Base-by-base conservation (phyloP, 495 filamentous ascomycete genomes). In the Xylaria bambusicola region DNA sequence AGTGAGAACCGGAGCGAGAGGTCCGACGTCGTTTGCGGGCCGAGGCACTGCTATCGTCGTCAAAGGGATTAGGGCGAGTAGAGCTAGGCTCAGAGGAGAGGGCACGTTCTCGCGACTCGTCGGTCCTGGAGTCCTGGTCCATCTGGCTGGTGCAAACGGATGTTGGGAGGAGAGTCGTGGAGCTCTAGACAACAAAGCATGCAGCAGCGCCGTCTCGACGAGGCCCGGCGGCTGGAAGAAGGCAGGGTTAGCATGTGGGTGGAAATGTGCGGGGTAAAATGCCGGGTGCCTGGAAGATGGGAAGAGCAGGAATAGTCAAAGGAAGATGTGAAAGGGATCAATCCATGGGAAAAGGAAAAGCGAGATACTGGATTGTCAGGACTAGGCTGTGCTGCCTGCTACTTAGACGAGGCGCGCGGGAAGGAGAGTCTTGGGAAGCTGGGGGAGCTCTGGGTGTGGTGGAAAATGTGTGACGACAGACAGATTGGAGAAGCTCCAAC, bases 71-170 rank as follows among this genome's bases (percentile, higher is more conserved):
- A 38, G 77, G 76, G 54, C 81, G 78, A 64, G 77, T 78, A 66
- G 82, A 82, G 75, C 80, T 77, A 72, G 80, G 79, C 76, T 84
- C 82, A 66, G 80, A 83, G 64, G 81, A 84, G 71, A 75, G 71
- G 61, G 80, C 79, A 74, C 80, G 80, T 75, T 82, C 79, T 78
- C 73, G 77, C 70, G 75, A 71, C 67, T 79, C 75, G 74, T 79
- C 72, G 61, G 70, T 62, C 62, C 67, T 71, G 71, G 77, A 67
- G 69, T 77, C 73, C 69, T 74, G 74, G 76, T 80, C 81, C 82
- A 84, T 84, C 77, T 77, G 77, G 66, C 62, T 70, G 68, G 64
- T 62, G 53, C 56, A 55, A 59, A 41, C 23, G 20, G 48, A 52
- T 17, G 59, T 40, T 49, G 60, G 53, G 49, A 51, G 31, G 52